Conservation (phyloP, 768 basidiomycete species). For the Mycena maculata region DNA sequence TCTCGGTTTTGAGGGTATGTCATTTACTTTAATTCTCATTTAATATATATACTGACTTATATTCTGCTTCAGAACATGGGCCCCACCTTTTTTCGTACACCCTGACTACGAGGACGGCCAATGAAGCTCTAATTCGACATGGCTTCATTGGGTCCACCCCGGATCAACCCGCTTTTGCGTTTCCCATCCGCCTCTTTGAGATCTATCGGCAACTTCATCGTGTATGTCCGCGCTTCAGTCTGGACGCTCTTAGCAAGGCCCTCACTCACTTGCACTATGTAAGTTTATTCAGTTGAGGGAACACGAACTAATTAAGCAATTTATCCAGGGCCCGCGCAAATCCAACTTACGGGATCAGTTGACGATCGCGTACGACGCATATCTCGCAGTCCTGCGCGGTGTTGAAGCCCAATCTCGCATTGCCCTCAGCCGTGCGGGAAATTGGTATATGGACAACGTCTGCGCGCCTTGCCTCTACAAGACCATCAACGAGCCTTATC, state of each 20-base stretch:
- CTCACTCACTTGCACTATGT: conserved; percentile 34
- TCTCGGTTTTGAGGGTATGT: background rate
- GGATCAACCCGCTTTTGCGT: conserved; percentile 9
- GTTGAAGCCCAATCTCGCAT: too few relatives aligned
- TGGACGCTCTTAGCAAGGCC: conserved; percentile 31
- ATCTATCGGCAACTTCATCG: conserved; percentile 40
- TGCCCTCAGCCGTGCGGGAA: too few relatives aligned
- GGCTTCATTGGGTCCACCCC: background rate
- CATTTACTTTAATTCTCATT: background rate
- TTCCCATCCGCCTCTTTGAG: conserved; percentile 35
- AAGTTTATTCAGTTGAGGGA: background rate
- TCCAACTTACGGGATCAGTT: background rate
- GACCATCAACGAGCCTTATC: background rate
- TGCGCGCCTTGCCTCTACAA: conserved; percentile 5
- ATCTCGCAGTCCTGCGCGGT: too few relatives aligned
- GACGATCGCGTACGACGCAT: background rate
- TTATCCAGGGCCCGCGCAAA: background rate
- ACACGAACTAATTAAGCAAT: background rate
- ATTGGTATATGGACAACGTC: too few relatives aligned
- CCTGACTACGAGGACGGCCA: background rate
- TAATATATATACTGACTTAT: too few relatives aligned
- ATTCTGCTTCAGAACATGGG: background rate
- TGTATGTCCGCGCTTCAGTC: conserved; percentile 38
- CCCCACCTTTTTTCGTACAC: background rate
- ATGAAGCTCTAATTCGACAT: background rate